Percentiles rank a stretch among this genome's conserved stretches.
These are phyloP conservation scores for Huntiella moniliformis DNA, from an alignment of 2,329 filamentous ascomycete genomes.

Conservation along the genomic window DNA sequence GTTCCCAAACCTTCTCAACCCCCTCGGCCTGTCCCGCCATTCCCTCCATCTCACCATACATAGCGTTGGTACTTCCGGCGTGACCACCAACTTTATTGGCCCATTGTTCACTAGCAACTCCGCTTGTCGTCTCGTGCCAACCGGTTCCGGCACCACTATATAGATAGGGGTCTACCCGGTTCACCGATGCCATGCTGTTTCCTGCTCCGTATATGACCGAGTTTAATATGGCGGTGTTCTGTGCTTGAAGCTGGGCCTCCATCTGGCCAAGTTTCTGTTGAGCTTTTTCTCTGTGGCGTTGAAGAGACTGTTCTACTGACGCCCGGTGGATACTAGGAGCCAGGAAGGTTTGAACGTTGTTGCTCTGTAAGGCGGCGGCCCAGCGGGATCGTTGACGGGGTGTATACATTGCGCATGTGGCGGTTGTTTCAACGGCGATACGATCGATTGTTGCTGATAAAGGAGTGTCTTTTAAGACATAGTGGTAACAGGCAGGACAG, in stretches of 20 bases:
- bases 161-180: slow-evolving; percentile 16
- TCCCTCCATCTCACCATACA: slow-evolving; percentile 6
- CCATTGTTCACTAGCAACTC: slow-evolving; percentile 19
- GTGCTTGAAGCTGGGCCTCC: slow-evolving; percentile 17
- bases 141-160: slow-evolving; percentile 20
- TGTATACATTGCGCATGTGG: slow-evolving; percentile 22
- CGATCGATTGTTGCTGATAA: slow-evolving; percentile 15
- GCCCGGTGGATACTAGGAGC: slow-evolving; percentile 13
- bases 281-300: slow-evolving; percentile 17
- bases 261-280: slow-evolving; percentile 17
- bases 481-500: slow-evolving; percentile 20
- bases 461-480: slow-evolving; percentile 16
- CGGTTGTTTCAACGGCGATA: slow-evolving; percentile 14
- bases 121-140: slow-evolving; percentile 20
- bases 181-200: slow-evolving; percentile 16
- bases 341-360: slow-evolving; percentile 16
- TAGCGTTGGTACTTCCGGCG: slow-evolving; percentile 15
- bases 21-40: slow-evolving; percentile 11
- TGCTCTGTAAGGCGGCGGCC: slow-evolving; percentile 16
- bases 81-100: slow-evolving; percentile 19
- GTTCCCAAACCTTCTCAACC: slow-evolving; percentile 16
- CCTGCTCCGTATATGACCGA: slow-evolving; percentile 20
- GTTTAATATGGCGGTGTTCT: slow-evolving; percentile 14
- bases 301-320: slow-evolving; percentile 7
- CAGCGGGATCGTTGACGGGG: slow-evolving; percentile 22